A percentile compares a stretch with the other conserved stretches of the same genome.
phyloP scores from a whole-genome alignment of 768 basidiomycete genomes.

The Mycena epipterygia region DNA sequence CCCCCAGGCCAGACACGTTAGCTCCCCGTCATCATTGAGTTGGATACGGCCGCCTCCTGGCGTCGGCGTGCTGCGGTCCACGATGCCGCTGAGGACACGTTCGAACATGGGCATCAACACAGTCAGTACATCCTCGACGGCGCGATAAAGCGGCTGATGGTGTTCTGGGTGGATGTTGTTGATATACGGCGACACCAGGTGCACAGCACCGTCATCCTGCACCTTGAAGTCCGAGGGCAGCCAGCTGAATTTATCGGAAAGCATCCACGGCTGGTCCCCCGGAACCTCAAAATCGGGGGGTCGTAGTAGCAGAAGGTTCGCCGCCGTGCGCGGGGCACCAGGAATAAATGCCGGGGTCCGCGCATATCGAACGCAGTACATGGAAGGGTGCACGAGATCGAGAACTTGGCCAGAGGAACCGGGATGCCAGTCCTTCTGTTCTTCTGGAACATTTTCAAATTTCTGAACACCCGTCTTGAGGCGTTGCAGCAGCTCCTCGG shows the following conservation, averaged over 20 bases:
- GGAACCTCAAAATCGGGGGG: background rate
- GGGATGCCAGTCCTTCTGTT: conserved; percentile 47
- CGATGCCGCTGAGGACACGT: conserved; percentile 18
- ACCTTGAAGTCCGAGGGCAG: background rate
- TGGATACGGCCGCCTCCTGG: background rate
- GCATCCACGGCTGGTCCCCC: background rate
- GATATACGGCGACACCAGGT: background rate
- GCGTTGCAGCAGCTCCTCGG: background rate
- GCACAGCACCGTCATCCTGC: background rate
- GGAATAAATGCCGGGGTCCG: background rate
- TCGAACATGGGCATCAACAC: background rate
- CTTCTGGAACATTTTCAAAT: conserved; percentile 25
- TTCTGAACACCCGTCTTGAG: background rate
- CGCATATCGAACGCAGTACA: conserved; percentile 36
- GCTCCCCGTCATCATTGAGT: background rate
- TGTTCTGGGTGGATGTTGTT: background rate
- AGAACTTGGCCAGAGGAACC: conserved; percentile 30
- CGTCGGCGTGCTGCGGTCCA: too few relatives aligned
- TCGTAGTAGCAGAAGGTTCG: too few relatives aligned
- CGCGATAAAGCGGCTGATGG: background rate
- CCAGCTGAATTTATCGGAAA: background rate
- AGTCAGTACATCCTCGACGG: background rate
- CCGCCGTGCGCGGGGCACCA: background rate
- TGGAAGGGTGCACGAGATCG: background rate
- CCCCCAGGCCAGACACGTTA: background rate